Conservation (phyloP, 257 asterid species). For the Nicotiana knightiana region DNA sequence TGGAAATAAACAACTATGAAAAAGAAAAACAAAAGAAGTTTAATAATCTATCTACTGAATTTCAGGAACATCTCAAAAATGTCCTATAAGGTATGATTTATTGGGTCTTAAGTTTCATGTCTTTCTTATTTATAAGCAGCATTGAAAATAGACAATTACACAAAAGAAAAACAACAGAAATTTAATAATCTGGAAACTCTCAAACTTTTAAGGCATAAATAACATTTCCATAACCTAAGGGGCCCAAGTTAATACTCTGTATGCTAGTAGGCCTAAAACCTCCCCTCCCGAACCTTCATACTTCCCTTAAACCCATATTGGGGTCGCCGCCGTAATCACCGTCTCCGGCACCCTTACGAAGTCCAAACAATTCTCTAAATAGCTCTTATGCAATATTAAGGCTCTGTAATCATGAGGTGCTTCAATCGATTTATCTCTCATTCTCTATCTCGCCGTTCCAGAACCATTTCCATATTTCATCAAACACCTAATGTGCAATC, state of each 20-base stretch:
- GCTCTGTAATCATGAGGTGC: not conserved
- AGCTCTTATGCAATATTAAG: not conserved
- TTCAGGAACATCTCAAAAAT: too few species aligned
- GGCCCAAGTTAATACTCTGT: not conserved
- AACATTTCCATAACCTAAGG: not conserved
- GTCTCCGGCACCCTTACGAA: not conserved
- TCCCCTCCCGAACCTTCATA: not conserved
- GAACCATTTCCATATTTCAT: constrained; percentile 14
- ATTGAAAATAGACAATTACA: too few species aligned
- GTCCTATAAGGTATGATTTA: too few species aligned
- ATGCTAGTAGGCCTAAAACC: not conserved
- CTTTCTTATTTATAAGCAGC: too few species aligned
- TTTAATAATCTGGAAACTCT: not conserved
- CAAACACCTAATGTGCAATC: constrained; percentile 4
- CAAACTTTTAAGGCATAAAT: not conserved
- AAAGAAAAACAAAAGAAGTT: too few species aligned
- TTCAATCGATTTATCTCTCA: not conserved
- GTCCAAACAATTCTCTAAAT: not conserved
- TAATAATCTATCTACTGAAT: too few species aligned
- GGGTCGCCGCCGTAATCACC: not conserved
- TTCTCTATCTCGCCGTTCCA: constrained; percentile 28
- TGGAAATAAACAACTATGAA: too few species aligned
- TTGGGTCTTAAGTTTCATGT: too few species aligned
- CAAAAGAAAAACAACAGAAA: too few species aligned
- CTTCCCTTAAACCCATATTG: not conserved